phyloP scores from a whole-genome alignment of 1,284 basidiomycete species.

The Heterobasidion occidentale region DNA sequence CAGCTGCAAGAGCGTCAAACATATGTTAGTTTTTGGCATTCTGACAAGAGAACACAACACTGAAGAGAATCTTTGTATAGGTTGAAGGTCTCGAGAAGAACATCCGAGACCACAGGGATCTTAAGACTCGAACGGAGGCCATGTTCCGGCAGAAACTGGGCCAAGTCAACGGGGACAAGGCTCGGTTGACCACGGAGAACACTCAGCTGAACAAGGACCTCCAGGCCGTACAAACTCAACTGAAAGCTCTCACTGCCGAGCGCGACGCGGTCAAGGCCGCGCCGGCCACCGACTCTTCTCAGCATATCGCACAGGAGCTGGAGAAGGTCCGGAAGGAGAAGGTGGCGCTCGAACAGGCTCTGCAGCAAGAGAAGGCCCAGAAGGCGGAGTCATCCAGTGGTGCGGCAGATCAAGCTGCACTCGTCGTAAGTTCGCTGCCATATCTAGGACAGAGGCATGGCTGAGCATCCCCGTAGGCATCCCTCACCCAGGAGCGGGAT shows the following conservation, averaged over 20 bases:
- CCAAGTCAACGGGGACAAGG: conserved; percentile 19
- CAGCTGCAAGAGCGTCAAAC: conserved; percentile 31
- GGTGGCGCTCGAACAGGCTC: conserved; percentile 28
- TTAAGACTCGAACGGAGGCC: background rate
- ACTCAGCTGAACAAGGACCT: conserved; percentile 25
- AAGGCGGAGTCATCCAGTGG: conserved; percentile 8
- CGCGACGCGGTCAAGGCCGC: conserved; percentile 22
- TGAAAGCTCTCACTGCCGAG: conserved; percentile 22
- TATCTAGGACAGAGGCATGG: no score
- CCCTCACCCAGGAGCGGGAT: conserved; percentile 54
- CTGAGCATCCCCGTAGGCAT: conserved; percentile 27
- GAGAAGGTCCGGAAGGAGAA: conserved; percentile 36
- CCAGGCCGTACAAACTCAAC: conserved; percentile 18
- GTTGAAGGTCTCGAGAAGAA: conserved; percentile 5
- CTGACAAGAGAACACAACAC: background rate
- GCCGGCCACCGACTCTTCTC: conserved; percentile 10
- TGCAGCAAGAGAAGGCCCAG: conserved; percentile 30
- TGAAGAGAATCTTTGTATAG: background rate
- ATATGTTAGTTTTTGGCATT: conserved; percentile 4
- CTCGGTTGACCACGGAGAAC: conserved; percentile 24
- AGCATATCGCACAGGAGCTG: conserved; percentile 25
- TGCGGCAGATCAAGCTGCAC: conserved; percentile 11
- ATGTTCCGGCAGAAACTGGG: conserved; percentile 26
- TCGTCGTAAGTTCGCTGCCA: conserved; percentile 33
- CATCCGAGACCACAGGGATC: background rate